These are phyloP conservation scores for Yamadazyma kanchanaburiensis DNA, from an alignment of 1,139 yeast genomes.

Conservation along the genomic window DNA sequence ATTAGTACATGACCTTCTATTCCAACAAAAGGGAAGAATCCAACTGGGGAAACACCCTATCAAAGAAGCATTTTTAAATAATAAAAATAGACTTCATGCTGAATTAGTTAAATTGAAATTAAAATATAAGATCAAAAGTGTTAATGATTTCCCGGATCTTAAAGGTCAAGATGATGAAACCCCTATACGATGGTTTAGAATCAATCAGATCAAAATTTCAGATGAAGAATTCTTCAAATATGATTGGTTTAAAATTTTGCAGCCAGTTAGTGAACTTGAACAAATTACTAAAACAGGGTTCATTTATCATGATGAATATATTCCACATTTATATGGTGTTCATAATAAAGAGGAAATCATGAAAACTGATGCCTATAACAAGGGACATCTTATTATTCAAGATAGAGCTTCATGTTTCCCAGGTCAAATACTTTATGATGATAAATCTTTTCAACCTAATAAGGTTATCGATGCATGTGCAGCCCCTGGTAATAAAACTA, in stretches of 20 bases:
- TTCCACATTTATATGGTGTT: constrained; percentile 78
- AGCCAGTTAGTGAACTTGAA: constrained; percentile 41
- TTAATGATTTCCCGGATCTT: constrained; percentile 31
- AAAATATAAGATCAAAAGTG: constrained; percentile 52
- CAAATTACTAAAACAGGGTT: constrained; percentile 50
- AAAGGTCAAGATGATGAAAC: constrained; percentile 51
- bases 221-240: constrained; percentile 38
- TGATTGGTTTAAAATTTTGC: constrained; percentile 41
- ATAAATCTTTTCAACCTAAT: constrained; percentile 49
- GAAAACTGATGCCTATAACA: constrained; percentile 58
- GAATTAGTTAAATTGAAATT: constrained; percentile 78
- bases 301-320: constrained; percentile 66
- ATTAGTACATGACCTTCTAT: constrained; percentile 75
- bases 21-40: constrained; percentile 75
- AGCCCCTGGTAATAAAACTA: constrained; percentile 98
- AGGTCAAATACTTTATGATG: constrained; percentile 64
- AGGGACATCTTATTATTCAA: constrained; percentile 83
- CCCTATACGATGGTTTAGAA: constrained; percentile 87
- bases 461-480: constrained; percentile 89
- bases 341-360: constrained; percentile 72
- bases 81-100: constrained; percentile 77
- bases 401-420: constrained; percentile 98
- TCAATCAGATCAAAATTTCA: constrained; percentile 53
- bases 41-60: constrained; percentile 88
- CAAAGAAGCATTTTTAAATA: constrained; percentile 74